Base-by-base conservation (phyloP, 192 early-diverging fungal species). In the Rhizoclosmatium sp. region DNA sequence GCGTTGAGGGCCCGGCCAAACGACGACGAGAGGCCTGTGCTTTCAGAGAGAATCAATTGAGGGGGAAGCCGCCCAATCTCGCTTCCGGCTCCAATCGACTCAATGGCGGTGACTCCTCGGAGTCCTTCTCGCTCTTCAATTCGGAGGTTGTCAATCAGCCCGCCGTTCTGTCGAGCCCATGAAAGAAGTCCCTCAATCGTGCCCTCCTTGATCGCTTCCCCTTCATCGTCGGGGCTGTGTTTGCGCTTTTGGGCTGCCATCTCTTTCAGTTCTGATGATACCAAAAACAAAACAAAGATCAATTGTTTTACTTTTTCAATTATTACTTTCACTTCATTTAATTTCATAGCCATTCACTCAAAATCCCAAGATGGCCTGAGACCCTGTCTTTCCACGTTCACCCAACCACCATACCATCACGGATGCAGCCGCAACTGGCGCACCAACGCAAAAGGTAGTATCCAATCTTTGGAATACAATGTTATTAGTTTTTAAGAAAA, bases 31-130 rank as follows among this genome's bases (percentile, higher is more conserved):
- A n/a, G 75, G 7, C n/a, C 62, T 23, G 40, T 77, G 10, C 45
- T 64, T 80, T 88, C 87, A 14, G 81, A 80, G 1, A 88, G 59
- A 56, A 88, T 71, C 16, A 88, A 72, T 7, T n/a, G 42, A 9
- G 65, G 69, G 2, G 87, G 87, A 41, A 88, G 84, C 2, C 16
- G 69, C 3, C 73, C 82, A 46, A 88, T 82, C n/a, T 46, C 31
- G 2, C 21, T 46, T 3, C 74, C 73, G 2, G 70, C 23, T 0
- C 64, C 23, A 58, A 88, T 86, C 2, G 59, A 4, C 2, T 19
- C 12, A 19, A 23, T 51, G 9, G 86, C 78, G 14, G 41, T 54
- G 10, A 14, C 23, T 16, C 73, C 64, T 2, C 68, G 65, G 16
- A 48, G 49, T 40, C 65, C 69, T 12, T 51, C 48, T 21, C 31